Percentiles rank a stretch among this genome's conserved stretches.
Conservation (phyloP, 257 asterid genomes). For the Penstemon davidsonii region DNA sequence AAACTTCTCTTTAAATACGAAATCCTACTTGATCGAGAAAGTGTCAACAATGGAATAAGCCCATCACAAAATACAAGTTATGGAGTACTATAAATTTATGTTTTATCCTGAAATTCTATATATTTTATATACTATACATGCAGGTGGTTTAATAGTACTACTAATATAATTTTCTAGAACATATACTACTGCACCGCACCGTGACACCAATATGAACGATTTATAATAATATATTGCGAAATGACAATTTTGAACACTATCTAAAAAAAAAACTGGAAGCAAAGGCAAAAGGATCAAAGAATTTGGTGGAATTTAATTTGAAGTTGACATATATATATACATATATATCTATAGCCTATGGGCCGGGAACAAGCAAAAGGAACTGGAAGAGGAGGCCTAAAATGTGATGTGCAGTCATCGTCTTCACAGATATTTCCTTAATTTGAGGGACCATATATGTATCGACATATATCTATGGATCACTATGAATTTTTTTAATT, state of each 20-base stretch:
- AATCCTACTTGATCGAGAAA: too few relatives aligned
- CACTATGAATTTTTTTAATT: too few relatives aligned
- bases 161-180: neutral
- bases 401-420: neutral
- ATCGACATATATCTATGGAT: too few relatives aligned
- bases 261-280: neutral
- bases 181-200: neutral
- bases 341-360: too few relatives aligned
- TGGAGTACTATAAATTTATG: too few relatives aligned
- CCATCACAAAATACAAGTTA: too few relatives aligned
- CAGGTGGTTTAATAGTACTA: too few relatives aligned
- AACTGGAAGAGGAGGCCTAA: constrained; percentile 4
- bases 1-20: neutral
- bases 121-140: too few relatives aligned
- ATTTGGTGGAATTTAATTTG: constrained; percentile 22
- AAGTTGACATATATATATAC: constrained; percentile 1
- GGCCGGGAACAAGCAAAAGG: constrained; percentile 3
- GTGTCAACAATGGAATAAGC: too few relatives aligned
- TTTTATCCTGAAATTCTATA: too few relatives aligned
- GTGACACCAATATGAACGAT: neutral
- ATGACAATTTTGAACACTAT: neutral
- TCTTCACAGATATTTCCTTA: too few relatives aligned
- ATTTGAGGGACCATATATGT: too few relatives aligned
- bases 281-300: constrained; percentile 9
- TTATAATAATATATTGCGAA: neutral